Evolutionary conservation across 352 stramenopile genomes (phyloP), one percentile per base, ranked within the genome.

Genomic region (Pythium pyrilobum): DNA sequence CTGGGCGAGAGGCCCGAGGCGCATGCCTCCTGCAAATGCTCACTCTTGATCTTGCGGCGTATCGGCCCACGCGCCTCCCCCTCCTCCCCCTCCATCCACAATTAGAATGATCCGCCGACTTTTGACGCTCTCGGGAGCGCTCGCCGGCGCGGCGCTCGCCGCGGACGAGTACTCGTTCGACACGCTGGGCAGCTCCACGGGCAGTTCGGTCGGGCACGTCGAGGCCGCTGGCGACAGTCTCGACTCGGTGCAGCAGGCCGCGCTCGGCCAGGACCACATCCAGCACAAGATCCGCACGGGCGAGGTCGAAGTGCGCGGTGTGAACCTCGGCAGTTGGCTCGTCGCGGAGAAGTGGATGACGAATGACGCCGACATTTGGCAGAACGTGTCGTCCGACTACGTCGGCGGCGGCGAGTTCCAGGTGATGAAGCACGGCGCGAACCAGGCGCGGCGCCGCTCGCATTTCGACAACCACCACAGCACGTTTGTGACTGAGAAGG

Each of bases 401-500:
- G 38, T 28, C 13, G 38, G 43, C 15, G 33, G 48, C 18, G 66
- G 62, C 43, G 59, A 70, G 50, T 63, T 52, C 36, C 25, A 50
- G 16, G 59, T 56, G 15, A 61, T 66, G 47, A 40, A 45, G 23
- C 36, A 61, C 29, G 37, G 68, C 0, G 6, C 12, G 15, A 31
- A 55, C 56, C 21, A 28, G 41, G n/a, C 8, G 18, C 12, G 16
- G 48, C 52, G 32, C 12, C 59, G 69, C 4, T 72, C 65, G 23
- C 51, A 71, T 24, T 69, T 87, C 16, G 62, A 76, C n/a, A 63
- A 72, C 33, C 81, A 92, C 57, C 77, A 81, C 48, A 33, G 32
- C 6, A 81, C 64, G 8, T 92, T 84, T 40, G 78, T 90, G 45
- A 88, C 60, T 0, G 76, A 90, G 57, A 55, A 52, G 4, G 81